phyloP scores from a whole-genome alignment of 495 filamentous ascomycete species.

The Neurospora africana region DNA sequence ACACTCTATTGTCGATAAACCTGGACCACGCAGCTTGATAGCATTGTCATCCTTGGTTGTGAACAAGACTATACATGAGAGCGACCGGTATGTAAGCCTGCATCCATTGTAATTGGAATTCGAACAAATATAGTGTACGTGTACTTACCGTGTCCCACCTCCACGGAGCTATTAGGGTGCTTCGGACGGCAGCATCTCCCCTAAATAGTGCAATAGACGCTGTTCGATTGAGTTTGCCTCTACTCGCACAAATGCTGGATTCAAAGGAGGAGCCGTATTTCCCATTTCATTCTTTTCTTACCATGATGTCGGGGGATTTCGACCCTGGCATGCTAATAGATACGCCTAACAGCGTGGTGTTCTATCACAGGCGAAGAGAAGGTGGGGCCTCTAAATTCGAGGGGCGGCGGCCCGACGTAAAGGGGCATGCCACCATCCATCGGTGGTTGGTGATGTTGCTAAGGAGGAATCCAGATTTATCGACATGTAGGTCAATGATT shows the following conservation, averaged over 20 bases:
- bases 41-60: not conserved
- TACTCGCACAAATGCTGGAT: not conserved
- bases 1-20: not conserved
- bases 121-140: not conserved
- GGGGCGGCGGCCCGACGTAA: not conserved
- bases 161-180: no score
- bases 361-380: not conserved
- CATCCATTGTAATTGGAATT: not conserved
- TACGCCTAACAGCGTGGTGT: not conserved
- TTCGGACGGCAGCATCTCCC: no score
- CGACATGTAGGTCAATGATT: not conserved
- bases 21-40: not conserved
- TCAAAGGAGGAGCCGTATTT: not conserved
- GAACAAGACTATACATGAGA: no score
- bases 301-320: not conserved
- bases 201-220: not conserved
- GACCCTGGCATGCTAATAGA: fast-evolving
- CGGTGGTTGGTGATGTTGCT: not conserved
- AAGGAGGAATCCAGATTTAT: not conserved
- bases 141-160: not conserved
- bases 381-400: no score
- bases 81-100: not conserved
- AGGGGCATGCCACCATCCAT: not conserved
- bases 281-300: not conserved
- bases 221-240: not conserved